phyloP scores from a whole-genome alignment of 1,139 yeast species.

The Suhomyces terraborum region DNA sequence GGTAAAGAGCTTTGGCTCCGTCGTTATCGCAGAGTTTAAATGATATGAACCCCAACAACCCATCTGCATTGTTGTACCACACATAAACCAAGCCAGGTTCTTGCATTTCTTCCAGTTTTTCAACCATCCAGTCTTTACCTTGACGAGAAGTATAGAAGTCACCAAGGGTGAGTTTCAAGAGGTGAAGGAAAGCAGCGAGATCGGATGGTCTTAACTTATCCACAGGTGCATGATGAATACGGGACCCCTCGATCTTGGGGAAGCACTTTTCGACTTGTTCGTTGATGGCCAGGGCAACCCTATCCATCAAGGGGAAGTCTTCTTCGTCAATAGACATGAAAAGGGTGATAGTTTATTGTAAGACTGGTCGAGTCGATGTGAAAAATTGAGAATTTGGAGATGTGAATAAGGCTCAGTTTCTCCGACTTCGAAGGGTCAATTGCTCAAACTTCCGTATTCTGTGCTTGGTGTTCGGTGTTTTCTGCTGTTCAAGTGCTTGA shows the following conservation, averaged over 20 bases:
- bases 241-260: slow-evolving; percentile 11
- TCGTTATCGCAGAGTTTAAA: slow-evolving; percentile 40
- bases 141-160: slow-evolving; percentile 27
- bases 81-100: slow-evolving; percentile 48
- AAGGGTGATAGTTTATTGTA: not conserved
- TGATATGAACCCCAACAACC: slow-evolving; percentile 41
- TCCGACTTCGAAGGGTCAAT: too few species aligned
- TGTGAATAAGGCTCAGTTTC: too few species aligned
- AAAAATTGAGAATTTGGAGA: too few species aligned
- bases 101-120: slow-evolving; percentile 48
- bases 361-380: too few species aligned
- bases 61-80: slow-evolving; percentile 23
- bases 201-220: slow-evolving; percentile 15
- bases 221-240: slow-evolving; percentile 16
- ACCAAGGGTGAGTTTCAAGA: slow-evolving; percentile 38
- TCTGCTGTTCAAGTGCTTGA: too few species aligned
- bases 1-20: slow-evolving; percentile 41
- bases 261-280: slow-evolving; percentile 19
- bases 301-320: slow-evolving; percentile 23
- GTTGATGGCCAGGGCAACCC: slow-evolving; percentile 20
- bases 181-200: slow-evolving; percentile 22
- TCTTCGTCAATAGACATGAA: slow-evolving; percentile 22
- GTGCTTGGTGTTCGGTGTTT: too few species aligned
- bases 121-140: slow-evolving; percentile 48
- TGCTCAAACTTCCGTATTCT: too few species aligned